A percentile compares a stretch with the other conserved stretches of the same genome.
These are phyloP conservation scores for Trichophaea hybrida DNA, from an alignment of 2,329 filamentous ascomycete genomes.

Conservation along the genomic window DNA sequence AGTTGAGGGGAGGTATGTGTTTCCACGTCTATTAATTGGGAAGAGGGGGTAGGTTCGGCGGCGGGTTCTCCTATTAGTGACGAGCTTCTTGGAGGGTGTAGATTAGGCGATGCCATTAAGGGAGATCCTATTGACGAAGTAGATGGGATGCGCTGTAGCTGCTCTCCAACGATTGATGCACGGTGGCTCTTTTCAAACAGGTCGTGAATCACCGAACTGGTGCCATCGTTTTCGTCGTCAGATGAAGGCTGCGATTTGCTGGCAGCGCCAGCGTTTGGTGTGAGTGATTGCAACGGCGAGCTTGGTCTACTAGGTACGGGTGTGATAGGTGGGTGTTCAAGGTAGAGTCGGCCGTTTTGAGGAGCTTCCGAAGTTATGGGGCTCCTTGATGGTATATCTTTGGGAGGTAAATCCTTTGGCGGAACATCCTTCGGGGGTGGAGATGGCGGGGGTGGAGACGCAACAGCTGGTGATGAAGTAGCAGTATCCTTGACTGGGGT, in stretches of 20 bases:
- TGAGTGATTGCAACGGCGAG: constrained; percentile 22
- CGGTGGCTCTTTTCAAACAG: constrained; percentile 47
- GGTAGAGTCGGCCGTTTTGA: constrained; percentile 18
- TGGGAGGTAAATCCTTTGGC: constrained; percentile 22
- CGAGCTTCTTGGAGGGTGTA: constrained; percentile 9
- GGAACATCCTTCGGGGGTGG: constrained; percentile 22
- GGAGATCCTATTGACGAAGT: constrained; percentile 19
- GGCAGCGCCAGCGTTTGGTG: constrained; percentile 4
- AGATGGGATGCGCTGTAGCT: constrained; percentile 8
- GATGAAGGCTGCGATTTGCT: constrained; percentile 12
- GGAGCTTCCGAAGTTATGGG: constrained; percentile 3
- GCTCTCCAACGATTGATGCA: constrained; percentile 10
- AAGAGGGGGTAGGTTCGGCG: background rate
- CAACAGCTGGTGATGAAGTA: background rate
- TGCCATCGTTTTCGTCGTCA: constrained; percentile 53
- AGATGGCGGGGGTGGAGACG: constrained; percentile 24
- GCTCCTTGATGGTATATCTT: constrained; percentile 16
- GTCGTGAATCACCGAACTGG: constrained; percentile 77
- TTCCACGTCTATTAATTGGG: background rate
- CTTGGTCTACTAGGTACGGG: constrained; percentile 19
- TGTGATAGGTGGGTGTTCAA: constrained; percentile 17
- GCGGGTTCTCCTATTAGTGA: background rate
- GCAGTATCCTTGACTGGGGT: background rate
- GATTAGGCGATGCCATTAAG: constrained; percentile 12
- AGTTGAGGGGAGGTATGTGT: constrained; percentile 4